phyloP scores from a whole-genome alignment of 176 grass and related monocot species.

The barley (Hordeum vulgare) region DNA sequence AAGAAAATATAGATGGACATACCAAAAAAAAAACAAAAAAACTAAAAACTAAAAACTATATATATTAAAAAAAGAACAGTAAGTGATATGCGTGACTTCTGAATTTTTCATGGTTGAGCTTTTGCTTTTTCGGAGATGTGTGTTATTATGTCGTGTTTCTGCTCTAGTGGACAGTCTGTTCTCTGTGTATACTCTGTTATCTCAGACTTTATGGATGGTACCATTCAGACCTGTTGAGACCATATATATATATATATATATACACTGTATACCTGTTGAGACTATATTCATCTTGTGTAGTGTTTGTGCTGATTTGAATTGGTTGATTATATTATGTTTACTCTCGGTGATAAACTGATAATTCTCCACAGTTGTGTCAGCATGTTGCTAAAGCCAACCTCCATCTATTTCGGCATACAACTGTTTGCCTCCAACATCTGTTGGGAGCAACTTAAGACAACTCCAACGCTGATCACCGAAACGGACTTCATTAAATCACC shows the following conservation, averaged over 20 bases:
- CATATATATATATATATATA: slow-evolving; percentile 7
- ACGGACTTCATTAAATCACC: too few species aligned
- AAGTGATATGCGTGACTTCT: not conserved
- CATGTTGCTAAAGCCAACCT: not conserved
- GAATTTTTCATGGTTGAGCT: not conserved
- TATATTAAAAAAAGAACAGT: not conserved
- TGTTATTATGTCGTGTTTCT: not conserved
- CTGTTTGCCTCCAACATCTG: not conserved
- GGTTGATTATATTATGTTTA: not conserved
- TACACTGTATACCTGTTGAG: not conserved
- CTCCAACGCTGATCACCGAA: too few species aligned
- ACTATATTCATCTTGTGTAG: not conserved
- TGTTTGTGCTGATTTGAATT: not conserved
- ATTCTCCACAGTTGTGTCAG: not conserved
- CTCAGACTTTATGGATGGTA: not conserved
- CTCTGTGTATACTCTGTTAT: slow-evolving; percentile 16
- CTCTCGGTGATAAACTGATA: not conserved
- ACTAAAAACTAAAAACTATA: not conserved
- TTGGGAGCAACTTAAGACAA: not conserved
- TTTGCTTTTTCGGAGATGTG: not conserved
- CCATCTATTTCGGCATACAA: not conserved
- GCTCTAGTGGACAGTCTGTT: not conserved
- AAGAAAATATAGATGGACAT: slow-evolving; percentile 12
- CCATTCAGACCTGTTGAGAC: not conserved
- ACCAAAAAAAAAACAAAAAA: slow-evolving; percentile 9